Evolutionary conservation across 1,139 yeast species (phyloP).

Genomic region (Protomyces macrosporus): DNA sequence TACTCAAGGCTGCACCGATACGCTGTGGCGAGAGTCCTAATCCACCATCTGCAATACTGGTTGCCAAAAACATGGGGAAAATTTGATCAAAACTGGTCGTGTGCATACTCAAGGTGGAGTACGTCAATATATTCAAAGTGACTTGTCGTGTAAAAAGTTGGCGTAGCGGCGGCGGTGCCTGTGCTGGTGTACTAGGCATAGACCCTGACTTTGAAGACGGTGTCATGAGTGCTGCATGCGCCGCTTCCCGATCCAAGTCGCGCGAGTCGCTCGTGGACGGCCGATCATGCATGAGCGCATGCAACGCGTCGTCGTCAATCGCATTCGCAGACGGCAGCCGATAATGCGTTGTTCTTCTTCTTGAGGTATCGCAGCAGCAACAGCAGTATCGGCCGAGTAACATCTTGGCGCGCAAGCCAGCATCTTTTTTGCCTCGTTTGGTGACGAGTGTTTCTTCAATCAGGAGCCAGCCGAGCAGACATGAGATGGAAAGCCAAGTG

Average conservation of each 20-base stretch:
- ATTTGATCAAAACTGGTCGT: conserved; percentile 22
- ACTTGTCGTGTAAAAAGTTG: conserved; percentile 22
- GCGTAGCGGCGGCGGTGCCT: conserved; percentile 45
- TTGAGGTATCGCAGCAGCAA: not conserved
- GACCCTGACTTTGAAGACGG: conserved; percentile 47
- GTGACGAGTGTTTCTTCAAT: conserved; percentile 50
- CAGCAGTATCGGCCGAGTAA: conserved; percentile 9
- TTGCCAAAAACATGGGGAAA: conserved; percentile 27
- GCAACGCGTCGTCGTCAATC: conserved; percentile 6
- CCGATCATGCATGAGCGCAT: conserved; percentile 4
- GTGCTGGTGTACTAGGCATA: conserved; percentile 39
- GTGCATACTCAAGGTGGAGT: conserved; percentile 10
- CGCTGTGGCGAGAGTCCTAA: conserved; percentile 15
- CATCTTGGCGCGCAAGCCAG: conserved; percentile 10
- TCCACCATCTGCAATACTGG: conserved; percentile 22
- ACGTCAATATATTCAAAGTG: conserved; percentile 6
- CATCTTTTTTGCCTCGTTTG: conserved; percentile 38
- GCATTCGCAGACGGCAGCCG: conserved; percentile 10
- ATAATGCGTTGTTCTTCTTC: conserved; percentile 6
- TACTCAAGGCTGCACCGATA: conserved; percentile 14
- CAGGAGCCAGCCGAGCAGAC: conserved; percentile 48
- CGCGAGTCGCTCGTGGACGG: conserved; percentile 13
- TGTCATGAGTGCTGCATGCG: conserved; percentile 34
- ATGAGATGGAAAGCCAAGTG: conserved; percentile 35
- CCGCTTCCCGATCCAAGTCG: not conserved